A percentile compares a stretch with the other conserved stretches of the same genome.
Evolutionary conservation across 345 rosid genomes (phyloP).

Genomic region (Eucalyptus lansdowneana): DNA sequence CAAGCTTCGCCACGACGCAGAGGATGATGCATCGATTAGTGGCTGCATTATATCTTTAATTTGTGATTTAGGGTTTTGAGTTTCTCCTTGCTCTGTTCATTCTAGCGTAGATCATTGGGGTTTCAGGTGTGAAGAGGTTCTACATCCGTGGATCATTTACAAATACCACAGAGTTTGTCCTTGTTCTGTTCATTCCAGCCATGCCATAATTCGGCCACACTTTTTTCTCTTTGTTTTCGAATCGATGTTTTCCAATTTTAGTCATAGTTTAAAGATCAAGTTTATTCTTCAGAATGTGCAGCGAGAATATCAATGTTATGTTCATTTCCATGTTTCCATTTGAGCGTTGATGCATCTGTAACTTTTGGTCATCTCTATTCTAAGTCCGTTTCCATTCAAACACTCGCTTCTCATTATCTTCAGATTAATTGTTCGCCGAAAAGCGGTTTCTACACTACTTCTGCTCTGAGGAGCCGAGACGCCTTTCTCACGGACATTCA

Average conservation of each 20-base stretch:
- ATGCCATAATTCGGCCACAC: neutral
- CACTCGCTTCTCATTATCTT: neutral
- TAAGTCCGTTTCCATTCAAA: neutral
- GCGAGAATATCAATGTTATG: rapidly evolving
- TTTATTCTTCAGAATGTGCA: neutral
- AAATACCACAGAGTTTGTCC: neutral
- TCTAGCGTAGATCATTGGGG: neutral
- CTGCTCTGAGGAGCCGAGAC: neutral
- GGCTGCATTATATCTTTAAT: neutral
- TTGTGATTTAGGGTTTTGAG: neutral
- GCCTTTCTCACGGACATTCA: neutral
- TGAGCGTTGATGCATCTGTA: neutral
- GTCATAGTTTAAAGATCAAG: neutral
- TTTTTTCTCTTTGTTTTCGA: neutral
- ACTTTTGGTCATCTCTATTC: neutral
- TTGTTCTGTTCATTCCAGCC: neutral
- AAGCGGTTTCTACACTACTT: neutral
- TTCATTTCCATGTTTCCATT: neutral
- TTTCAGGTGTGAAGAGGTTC: neutral
- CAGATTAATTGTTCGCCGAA: neutral
- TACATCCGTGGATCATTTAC: neutral
- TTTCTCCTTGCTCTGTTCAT: neutral
- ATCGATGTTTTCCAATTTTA: no score
- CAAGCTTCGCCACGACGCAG: neutral
- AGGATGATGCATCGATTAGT: neutral